phyloP scores from a whole-genome alignment of 2,329 filamentous ascomycete genomes.

The Pseudogymnoascus sp. region DNA sequence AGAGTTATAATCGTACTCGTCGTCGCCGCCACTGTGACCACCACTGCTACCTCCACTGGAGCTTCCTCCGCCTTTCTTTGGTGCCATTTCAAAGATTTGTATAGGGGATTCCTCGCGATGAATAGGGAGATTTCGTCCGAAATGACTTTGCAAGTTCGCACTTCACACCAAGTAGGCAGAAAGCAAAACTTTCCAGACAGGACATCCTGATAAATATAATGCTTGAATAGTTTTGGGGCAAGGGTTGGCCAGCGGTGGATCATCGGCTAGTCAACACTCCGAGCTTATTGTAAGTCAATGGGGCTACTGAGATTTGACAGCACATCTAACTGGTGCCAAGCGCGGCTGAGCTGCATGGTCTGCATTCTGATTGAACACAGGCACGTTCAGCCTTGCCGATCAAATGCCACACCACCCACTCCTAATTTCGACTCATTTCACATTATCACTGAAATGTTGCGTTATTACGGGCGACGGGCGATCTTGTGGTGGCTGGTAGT shows the following conservation, averaged over 20 bases:
- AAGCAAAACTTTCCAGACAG: neutral
- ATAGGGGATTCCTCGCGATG: neutral
- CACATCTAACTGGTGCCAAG: neutral
- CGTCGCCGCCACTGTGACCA: neutral
- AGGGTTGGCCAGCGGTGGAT: neutral
- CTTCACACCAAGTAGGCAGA: neutral
- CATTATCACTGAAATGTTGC: neutral
- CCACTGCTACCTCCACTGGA: neutral
- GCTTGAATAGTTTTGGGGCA: neutral
- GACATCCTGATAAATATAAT: neutral
- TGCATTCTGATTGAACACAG: neutral
- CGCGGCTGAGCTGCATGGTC: neutral
- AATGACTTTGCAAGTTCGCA: neutral
- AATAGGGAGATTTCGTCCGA: neutral
- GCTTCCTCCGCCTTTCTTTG: neutral
- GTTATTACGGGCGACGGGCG: neutral
- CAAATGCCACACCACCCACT: neutral
- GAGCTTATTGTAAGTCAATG: neutral
- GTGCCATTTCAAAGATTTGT: neutral
- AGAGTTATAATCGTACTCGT: too few species aligned
- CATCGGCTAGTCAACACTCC: constrained; percentile 2
- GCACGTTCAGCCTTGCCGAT: neutral
- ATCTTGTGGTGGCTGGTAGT: neutral
- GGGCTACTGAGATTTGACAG: neutral
- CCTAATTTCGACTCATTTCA: neutral